Evolutionary conservation across 140 eudicot species (phyloP).

Genomic region (Anethum foeniculum): DNA sequence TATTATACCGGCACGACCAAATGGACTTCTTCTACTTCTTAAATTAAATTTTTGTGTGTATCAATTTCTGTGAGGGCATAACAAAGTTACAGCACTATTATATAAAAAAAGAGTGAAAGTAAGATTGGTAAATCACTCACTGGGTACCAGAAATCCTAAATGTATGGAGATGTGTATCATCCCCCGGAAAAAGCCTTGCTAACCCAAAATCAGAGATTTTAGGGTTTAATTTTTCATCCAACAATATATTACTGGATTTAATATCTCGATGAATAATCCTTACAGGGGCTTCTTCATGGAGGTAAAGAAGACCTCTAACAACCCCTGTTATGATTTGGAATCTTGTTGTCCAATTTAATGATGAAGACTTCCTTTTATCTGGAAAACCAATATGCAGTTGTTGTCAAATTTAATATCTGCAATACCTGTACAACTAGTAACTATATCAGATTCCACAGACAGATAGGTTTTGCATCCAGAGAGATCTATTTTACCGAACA

Average conservation of each 20-base stretch:
- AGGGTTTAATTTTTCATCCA: constrained; percentile 58
- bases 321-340: constrained; percentile 49
- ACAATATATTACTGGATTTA: constrained; percentile 77
- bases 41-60: not conserved
- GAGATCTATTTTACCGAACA: constrained; percentile 39
- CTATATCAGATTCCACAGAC: not conserved
- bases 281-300: constrained; percentile 88
- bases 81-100: not conserved
- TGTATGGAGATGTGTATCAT: constrained; percentile 69
- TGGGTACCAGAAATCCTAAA: constrained; percentile 72
- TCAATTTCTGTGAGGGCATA: not conserved
- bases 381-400: constrained; percentile 5
- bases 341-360: constrained; percentile 55
- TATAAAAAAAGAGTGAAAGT: not conserved
- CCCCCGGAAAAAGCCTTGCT: constrained; percentile 89
- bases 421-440: not conserved
- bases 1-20: not conserved
- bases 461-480: not conserved
- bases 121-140: constrained; percentile 36
- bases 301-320: constrained; percentile 77
- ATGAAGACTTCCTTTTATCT: constrained; percentile 45
- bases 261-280: constrained; percentile 86
- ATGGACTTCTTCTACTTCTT: constrained; percentile 21
- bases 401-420: constrained; percentile 5
- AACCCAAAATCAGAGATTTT: constrained; percentile 85